phyloP scores from a whole-genome alignment of 2,329 filamentous ascomycete species.

The Neonectria hederae region DNA sequence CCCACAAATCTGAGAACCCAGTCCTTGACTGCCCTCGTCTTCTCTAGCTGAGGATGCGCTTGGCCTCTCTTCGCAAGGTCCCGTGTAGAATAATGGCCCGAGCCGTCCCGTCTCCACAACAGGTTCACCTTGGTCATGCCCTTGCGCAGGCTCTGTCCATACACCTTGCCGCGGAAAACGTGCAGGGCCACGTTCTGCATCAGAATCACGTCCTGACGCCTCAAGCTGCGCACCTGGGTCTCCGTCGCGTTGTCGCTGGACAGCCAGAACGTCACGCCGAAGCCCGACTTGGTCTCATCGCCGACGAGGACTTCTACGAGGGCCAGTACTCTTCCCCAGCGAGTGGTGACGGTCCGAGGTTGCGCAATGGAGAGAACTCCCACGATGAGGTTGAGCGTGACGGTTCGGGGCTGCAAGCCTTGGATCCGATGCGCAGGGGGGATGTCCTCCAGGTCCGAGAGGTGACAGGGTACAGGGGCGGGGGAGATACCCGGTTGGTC shows the following conservation, averaged over 20 bases:
- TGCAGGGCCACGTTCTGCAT: conserved; percentile 82
- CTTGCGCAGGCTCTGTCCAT: conserved; percentile 82
- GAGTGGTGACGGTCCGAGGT: conserved; percentile 73
- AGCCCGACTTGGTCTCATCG: conserved; percentile 84
- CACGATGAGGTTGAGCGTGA: conserved; percentile 84
- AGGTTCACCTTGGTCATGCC: conserved; percentile 76
- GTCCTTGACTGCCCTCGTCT: conserved; percentile 73
- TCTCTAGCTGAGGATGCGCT: conserved; percentile 65
- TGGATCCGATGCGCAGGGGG: conserved; percentile 73
- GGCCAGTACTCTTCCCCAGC: conserved; percentile 68
- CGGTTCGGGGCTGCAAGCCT: conserved; percentile 78
- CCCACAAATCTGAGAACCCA: conserved; percentile 81
- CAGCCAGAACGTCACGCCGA: conserved; percentile 88
- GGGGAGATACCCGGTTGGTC: conserved; percentile 33
- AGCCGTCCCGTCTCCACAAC: conserved; percentile 62
- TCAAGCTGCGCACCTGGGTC: conserved; percentile 57
- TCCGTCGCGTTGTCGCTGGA: conserved; percentile 48
- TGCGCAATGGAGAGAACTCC: conserved; percentile 78
- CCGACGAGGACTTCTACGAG: conserved; percentile 83
- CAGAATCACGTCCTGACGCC: conserved; percentile 80
- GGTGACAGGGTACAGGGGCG: conserved; percentile 45
- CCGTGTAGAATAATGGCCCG: conserved; percentile 65
- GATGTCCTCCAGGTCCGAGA: conserved; percentile 71
- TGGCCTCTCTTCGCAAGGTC: conserved; percentile 53
- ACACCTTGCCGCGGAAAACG: conserved; percentile 79